phyloP scores from a whole-genome alignment of 805 yeast species.

The Hanseniaspora osmophila region DNA sequence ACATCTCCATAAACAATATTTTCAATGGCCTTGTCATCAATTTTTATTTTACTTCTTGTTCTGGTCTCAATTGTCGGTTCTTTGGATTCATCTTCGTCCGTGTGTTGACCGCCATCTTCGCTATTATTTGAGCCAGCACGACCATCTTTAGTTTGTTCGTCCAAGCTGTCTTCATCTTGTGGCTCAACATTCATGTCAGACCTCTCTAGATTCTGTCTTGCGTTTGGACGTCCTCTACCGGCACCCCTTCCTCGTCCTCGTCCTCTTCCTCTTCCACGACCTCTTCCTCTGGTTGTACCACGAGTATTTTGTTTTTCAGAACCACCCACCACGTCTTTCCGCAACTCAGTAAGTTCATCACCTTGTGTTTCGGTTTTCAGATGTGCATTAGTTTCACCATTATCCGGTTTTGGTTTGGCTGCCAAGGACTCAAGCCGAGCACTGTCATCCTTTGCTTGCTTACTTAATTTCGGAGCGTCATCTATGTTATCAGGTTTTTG shows the following conservation, averaged over 20 bases:
- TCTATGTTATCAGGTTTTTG: no score
- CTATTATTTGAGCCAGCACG: background rate
- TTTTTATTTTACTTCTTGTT: slow-evolving; percentile 2
- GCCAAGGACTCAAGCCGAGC: slow-evolving; percentile 3
- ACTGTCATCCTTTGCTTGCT: background rate
- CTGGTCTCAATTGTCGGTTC: slow-evolving; percentile 1
- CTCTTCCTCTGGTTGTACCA: slow-evolving; percentile 5
- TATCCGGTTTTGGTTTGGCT: background rate
- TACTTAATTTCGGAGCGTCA: no score
- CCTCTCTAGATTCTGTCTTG: background rate
- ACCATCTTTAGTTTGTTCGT: background rate
- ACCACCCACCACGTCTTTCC: no score
- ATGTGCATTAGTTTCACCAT: background rate
- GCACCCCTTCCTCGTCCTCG: slow-evolving; percentile 1
- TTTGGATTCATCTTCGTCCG: background rate
- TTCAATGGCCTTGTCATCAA: background rate
- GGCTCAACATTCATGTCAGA: slow-evolving; percentile 1
- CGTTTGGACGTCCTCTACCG: background rate
- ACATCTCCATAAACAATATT: background rate
- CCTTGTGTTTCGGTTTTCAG: background rate
- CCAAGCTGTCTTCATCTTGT: slow-evolving; percentile 7
- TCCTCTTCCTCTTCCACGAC: slow-evolving; percentile 1
- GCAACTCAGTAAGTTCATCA: background rate
- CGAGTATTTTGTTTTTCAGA: background rate
- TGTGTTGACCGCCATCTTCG: background rate